phyloP scores from a whole-genome alignment of 129 eudicot species.

The Flaveria bidentis region DNA sequence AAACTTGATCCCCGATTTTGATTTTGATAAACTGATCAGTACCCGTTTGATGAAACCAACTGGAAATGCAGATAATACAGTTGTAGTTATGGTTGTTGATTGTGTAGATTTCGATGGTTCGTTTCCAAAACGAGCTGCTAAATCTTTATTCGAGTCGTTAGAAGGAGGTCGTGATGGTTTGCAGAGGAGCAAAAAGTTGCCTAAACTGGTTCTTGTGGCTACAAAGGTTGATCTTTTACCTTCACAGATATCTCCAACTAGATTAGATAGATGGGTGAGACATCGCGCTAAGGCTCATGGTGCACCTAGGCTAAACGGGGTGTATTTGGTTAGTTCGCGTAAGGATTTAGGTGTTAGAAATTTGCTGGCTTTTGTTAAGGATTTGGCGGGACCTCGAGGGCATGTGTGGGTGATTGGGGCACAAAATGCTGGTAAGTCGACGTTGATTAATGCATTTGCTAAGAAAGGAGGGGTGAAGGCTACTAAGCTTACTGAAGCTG shows the following conservation, averaged over 20 bases:
- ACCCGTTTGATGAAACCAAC: conserved; percentile 85
- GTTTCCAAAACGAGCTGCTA: conserved; percentile 89
- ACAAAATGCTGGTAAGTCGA: conserved; percentile 95
- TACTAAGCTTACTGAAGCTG: conserved; percentile 86
- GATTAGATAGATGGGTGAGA: conserved; percentile 93
- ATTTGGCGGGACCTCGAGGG: conserved; percentile 92
- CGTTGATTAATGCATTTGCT: conserved; percentile 85
- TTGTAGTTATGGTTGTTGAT: conserved; percentile 94
- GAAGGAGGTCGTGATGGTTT: conserved; percentile 48
- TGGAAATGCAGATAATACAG: conserved; percentile 74
- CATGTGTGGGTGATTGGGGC: conserved; percentile 98
- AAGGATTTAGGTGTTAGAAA: conserved; percentile 95
- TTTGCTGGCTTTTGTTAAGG: conserved; percentile 69
- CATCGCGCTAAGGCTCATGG: conserved; percentile 90
- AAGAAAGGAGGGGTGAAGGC: conserved; percentile 79
- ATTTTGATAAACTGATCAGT: conserved; percentile 74
- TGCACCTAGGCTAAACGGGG: conserved; percentile 88
- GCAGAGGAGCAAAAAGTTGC: conserved; percentile 61
- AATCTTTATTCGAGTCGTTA: conserved; percentile 71
- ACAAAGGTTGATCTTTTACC: conserved; percentile 95
- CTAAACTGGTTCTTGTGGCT: conserved; percentile 87
- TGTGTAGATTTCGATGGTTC: conserved; percentile 98
- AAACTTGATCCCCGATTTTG: conserved; percentile 92
- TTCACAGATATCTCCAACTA: conserved; percentile 86
- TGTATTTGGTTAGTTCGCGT: conserved; percentile 83